Conservation (phyloP, 129 eudicot species). For the Artemisia tridentata region DNA sequence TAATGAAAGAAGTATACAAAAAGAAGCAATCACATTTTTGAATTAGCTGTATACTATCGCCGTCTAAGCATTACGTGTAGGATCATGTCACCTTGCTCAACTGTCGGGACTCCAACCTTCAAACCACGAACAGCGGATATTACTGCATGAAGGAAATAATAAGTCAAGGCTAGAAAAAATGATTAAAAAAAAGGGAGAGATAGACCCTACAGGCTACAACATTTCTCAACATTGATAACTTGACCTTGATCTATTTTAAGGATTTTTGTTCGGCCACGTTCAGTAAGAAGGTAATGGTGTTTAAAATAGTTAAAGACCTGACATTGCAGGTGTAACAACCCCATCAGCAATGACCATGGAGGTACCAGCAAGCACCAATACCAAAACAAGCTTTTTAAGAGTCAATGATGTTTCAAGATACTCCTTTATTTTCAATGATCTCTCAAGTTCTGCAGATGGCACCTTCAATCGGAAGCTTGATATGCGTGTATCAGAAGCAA, state of each 20-base stretch:
- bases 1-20: too few species aligned
- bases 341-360: conserved; percentile 98
- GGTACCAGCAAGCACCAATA: conserved; percentile 92
- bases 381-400: conserved; percentile 74
- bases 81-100: conserved; percentile 67
- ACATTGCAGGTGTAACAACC: conserved; percentile 97
- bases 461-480: conserved; percentile 94
- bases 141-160: conserved; percentile 51
- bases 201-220: background rate
- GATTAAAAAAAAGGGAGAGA: background rate
- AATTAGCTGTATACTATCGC: conserved; percentile 29
- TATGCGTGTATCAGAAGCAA: conserved; percentile 86
- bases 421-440: conserved; percentile 82
- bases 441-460: conserved; percentile 94
- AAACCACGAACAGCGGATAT: conserved; percentile 96
- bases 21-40: too few species aligned
- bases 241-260: conserved; percentile 9
- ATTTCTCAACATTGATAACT: conserved; percentile 3
- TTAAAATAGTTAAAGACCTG: conserved; percentile 48
- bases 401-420: conserved; percentile 70
- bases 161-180: background rate
- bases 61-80: conserved; percentile 34
- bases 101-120: conserved; percentile 63
- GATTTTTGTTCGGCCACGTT: background rate
- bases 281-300: background rate